Conservation (phyloP, 768 basidiomycete species). For the Gautieria morchelliformis region DNA sequence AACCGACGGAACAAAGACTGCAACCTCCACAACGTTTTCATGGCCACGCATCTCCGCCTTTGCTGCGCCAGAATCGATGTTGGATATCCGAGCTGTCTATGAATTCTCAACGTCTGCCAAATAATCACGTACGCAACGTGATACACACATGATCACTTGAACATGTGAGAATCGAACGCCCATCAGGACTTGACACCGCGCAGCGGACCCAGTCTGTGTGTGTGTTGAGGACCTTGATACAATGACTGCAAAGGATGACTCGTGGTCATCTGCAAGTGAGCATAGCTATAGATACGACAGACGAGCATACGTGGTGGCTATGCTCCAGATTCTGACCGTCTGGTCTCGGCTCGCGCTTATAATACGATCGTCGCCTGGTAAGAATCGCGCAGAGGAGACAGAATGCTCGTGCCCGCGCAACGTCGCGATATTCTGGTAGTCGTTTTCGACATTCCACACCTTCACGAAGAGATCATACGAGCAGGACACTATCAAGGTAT, state of each 20-base stretch:
- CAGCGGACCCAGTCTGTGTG: conserved; percentile 83
- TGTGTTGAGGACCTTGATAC: conserved; percentile 63
- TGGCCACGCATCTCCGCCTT: conserved; percentile 83
- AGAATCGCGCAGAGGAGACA: conserved; percentile 76
- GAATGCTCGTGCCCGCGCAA: conserved; percentile 87
- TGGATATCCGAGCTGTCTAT: conserved; percentile 74
- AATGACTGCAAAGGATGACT: conserved; percentile 38
- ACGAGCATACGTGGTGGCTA: conserved; percentile 64
- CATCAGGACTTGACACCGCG: conserved; percentile 58
- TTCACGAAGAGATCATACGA: conserved; percentile 89
- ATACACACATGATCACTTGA: conserved; percentile 79
- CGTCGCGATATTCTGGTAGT: conserved; percentile 84
- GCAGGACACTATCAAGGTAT: conserved; percentile 39
- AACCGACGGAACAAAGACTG: conserved; percentile 69
- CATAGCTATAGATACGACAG: background rate
- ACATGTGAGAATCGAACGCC: conserved; percentile 64
- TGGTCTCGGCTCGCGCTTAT: conserved; percentile 84
- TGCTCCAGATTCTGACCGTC: conserved; percentile 80
- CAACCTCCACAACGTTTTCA: conserved; percentile 80
- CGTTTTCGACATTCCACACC: conserved; percentile 84
- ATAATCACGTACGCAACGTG: background rate
- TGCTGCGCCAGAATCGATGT: conserved; percentile 60
- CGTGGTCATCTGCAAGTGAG: background rate
- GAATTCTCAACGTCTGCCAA: background rate
- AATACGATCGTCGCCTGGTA: conserved; percentile 75